These are phyloP conservation scores for Blastobotrys ciferrii DNA, from an alignment of 1,139 yeast genomes.

Conservation along the genomic window DNA sequence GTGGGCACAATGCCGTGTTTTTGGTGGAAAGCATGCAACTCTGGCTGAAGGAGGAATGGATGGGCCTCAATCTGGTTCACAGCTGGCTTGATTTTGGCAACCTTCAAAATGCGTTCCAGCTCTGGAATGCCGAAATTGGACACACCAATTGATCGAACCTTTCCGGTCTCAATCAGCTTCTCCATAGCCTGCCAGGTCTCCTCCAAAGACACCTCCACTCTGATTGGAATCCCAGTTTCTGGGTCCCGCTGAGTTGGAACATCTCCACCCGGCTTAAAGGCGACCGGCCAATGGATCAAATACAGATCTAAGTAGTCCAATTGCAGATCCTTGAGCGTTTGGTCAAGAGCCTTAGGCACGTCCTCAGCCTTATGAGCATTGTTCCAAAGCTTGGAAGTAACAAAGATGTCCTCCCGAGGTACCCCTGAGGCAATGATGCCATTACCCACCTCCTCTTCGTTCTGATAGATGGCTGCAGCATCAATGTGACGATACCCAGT, in stretches of 20 bases:
- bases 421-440: conserved; percentile 35
- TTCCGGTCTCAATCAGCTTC: conserved; percentile 51
- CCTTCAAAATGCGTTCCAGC: conserved; percentile 67
- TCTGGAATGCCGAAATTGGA: conserved; percentile 77
- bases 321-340: conserved; percentile 52
- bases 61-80: conserved; percentile 87
- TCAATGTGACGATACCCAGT: conserved; percentile 63
- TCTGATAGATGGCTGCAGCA: conserved; percentile 56
- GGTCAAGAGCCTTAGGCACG: conserved; percentile 55
- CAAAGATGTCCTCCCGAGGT: conserved; percentile 64
- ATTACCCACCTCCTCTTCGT: conserved; percentile 56
- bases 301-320: conserved; percentile 65
- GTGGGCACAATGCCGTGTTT: conserved; percentile 61
- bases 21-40: conserved; percentile 61
- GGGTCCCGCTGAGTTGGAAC: conserved; percentile 39
- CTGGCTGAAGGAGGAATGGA: conserved; percentile 78
- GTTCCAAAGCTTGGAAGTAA: conserved; percentile 77
- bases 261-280: conserved; percentile 42
- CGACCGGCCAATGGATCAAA: conserved; percentile 43
- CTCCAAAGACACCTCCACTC: conserved; percentile 52
- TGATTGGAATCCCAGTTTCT: conserved; percentile 36
- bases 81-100: conserved; percentile 69
- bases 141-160: conserved; percentile 71
- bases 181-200: conserved; percentile 48
- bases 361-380: conserved; percentile 52